phyloP scores from a whole-genome alignment of 208 protist genomes.

The Crithidia acanthocephali region DNA sequence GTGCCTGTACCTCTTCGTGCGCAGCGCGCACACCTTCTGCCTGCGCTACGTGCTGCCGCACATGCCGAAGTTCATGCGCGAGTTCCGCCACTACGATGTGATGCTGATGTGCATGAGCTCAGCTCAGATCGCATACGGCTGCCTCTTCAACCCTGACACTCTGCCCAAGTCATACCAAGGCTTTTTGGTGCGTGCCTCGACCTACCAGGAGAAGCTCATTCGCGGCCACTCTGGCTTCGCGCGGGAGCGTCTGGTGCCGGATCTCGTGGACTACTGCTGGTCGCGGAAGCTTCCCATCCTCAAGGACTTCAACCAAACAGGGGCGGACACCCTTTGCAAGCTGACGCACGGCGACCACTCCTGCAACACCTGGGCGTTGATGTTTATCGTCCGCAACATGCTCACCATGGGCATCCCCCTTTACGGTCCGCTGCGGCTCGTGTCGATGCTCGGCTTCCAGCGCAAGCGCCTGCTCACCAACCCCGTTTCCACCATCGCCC shows the following conservation, averaged over 20 bases:
- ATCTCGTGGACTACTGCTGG: constrained; percentile 67
- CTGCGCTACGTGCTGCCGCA: constrained; percentile 63
- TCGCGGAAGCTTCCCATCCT: constrained; percentile 32
- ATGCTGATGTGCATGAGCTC: constrained; percentile 79
- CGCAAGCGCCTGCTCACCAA: constrained; percentile 52
- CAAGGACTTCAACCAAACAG: constrained; percentile 32
- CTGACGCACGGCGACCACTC: constrained; percentile 60
- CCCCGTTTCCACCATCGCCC: constrained; percentile 52
- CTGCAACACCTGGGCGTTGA: constrained; percentile 71
- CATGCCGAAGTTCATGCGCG: constrained; percentile 48
- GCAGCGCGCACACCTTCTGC: constrained; percentile 69
- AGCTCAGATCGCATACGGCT: constrained; percentile 79
- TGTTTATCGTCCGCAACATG: constrained; percentile 65
- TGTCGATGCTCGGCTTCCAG: constrained; percentile 60
- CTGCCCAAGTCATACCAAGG: constrained; percentile 73
- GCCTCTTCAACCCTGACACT: constrained; percentile 74
- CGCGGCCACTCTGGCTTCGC: constrained; percentile 64
- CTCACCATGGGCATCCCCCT: constrained; percentile 77
- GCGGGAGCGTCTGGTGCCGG: constrained; percentile 61
- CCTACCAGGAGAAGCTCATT: constrained; percentile 68
- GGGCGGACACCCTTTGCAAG: constrained; percentile 47
- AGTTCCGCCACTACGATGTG: constrained; percentile 85
- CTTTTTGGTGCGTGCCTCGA: constrained; percentile 69
- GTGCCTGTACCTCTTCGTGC: constrained; percentile 78
- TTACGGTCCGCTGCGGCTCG: constrained; percentile 76